Percentiles rank a stretch among this genome's conserved stretches.
Conservation (phyloP, 163 green algal species). For the Coccomyxa subellipsoidea region DNA sequence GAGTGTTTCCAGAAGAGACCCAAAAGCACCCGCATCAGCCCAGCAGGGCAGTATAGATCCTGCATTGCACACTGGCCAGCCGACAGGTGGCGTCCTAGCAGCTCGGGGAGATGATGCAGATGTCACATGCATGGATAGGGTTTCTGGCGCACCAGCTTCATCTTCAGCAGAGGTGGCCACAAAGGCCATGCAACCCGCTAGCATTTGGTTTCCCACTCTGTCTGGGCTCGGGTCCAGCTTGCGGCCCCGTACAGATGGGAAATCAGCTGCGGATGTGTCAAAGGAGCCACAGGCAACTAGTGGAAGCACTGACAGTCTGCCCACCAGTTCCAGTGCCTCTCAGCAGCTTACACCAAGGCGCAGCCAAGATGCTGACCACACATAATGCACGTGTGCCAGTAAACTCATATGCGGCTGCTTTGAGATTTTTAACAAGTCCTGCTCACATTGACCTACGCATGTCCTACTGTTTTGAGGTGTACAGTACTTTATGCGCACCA, state of each 20-base stretch:
- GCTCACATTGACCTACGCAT: neutral
- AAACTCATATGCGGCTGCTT: neutral
- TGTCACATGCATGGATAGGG: neutral
- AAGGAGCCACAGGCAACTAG: neutral
- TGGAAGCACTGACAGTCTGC: neutral
- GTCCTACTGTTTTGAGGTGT: no score
- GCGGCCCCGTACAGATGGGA: neutral
- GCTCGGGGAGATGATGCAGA: neutral
- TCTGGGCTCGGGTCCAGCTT: neutral
- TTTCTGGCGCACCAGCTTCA: neutral
- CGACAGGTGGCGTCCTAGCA: neutral
- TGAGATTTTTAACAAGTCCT: neutral
- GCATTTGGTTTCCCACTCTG: neutral
- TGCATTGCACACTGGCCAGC: neutral
- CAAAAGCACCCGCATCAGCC: neutral
- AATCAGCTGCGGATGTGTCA: neutral
- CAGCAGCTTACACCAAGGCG: neutral
- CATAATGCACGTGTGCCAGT: neutral
- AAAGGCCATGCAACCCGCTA: neutral
- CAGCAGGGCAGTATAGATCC: neutral
- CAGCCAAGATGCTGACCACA: neutral
- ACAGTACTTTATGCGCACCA: no score
- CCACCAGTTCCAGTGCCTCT: neutral
- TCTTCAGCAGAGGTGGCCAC: neutral
- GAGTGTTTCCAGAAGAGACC: neutral